Evolutionary conservation across 1,139 yeast species (phyloP), one percentile per base, ranked within the genome.

Genomic region (Suhomyces bokatorum): DNA sequence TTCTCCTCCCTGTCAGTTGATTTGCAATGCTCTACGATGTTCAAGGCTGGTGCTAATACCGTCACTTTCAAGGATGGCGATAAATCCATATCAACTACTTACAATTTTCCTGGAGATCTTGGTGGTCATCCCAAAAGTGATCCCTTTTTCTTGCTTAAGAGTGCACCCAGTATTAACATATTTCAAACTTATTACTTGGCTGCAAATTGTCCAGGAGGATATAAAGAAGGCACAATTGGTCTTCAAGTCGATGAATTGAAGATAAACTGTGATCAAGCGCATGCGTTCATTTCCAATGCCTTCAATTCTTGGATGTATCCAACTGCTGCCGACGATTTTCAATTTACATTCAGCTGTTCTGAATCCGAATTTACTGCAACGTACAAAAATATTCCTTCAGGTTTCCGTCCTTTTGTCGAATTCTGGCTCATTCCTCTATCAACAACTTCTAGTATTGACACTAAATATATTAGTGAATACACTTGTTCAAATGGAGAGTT

Each of bases 321-420:
- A 11, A 40, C 45, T 27, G 39, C 53, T 11, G 39, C 44, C 1
- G 22, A 39, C 32, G 32, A 43, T 24, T 35, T 35, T 14, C 41
- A 26, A 35, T 49, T 31, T 29, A 34, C 10, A 45, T 31, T 32
- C 43, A 58, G 0, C 1, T 65, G 70, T 54, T 35, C 54, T 11
- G 5, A 52, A 1, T 33, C 38, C 6, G 40, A 47, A 0, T 51
- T 48, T 37, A 32, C 40, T 0, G 48, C 62, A 4, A 40, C 42
- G 8, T 67, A 58, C 46, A 15, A 34, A 1, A 58, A 60, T 42
- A 44, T 67, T 30, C 70, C 72, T 6, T 63, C 67, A 3, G 72
- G 70, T 6, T 64, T 53, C 50, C 54, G 70, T 29, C 67, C 69
- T n/a, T 67, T 54, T 47, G 47, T 67, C 33, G 64, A 56, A 43